These are phyloP conservation scores for Aspergillus hancockii DNA, from an alignment of 495 filamentous ascomycete species.

Conservation along the genomic window DNA sequence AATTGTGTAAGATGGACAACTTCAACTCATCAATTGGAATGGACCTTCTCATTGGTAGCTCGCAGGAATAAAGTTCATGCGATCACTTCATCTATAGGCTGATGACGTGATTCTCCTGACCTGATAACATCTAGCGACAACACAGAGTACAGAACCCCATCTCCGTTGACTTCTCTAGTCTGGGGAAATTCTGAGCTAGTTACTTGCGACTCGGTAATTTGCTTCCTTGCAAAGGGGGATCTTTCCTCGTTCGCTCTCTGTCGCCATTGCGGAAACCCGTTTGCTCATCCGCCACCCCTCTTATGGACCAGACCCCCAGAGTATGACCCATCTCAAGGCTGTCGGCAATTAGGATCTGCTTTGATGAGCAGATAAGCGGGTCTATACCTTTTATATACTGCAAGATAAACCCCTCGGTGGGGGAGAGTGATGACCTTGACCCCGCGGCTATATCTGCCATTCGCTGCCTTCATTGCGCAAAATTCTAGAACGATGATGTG, in stretches of 20 bases:
- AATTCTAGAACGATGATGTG: constrained; percentile 18
- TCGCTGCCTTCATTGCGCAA: constrained; percentile 19
- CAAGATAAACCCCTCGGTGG: constrained; percentile 9
- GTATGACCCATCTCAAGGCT: background rate
- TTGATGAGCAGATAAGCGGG: constrained; percentile 1
- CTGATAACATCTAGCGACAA: background rate
- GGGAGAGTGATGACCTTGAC: constrained; percentile 7
- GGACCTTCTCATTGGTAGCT: background rate
- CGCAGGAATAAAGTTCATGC: background rate
- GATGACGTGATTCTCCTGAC: constrained; percentile 8
- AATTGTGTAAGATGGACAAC: too few species aligned
- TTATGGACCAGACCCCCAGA: background rate
- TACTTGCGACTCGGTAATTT: background rate
- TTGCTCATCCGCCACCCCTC: constrained; percentile 23
- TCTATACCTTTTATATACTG: constrained; percentile 1
- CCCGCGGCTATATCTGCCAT: constrained; percentile 12
- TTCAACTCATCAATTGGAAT: too few species aligned
- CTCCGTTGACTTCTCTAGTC: background rate
- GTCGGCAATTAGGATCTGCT: background rate
- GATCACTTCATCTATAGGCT: constrained; percentile 4
- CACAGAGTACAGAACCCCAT: background rate
- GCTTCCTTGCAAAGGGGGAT: background rate
- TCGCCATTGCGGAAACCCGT: constrained; percentile 23
- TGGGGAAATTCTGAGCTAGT: background rate
- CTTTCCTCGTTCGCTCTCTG: constrained; percentile 1